Percentiles rank a stretch among this genome's conserved stretches.
Conservation (phyloP, 441 rosid species). For the Adansonia gregorii region DNA sequence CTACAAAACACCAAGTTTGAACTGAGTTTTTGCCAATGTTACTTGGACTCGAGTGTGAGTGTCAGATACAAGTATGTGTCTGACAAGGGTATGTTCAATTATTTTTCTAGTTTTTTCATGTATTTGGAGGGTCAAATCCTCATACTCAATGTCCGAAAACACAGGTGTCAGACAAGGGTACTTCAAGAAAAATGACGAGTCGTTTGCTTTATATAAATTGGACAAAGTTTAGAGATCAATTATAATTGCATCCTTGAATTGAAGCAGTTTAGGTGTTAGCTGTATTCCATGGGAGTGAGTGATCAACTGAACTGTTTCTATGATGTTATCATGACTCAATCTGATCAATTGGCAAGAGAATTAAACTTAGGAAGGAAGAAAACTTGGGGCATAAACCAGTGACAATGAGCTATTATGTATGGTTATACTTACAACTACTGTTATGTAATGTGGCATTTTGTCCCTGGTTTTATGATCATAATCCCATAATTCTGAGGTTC, state of each 20-base stretch:
- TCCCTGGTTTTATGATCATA: background rate
- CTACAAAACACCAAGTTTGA: background rate
- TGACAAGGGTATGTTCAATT: too few relatives aligned
- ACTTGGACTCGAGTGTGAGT: too few relatives aligned
- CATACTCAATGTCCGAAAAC: too few relatives aligned
- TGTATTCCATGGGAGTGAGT: background rate
- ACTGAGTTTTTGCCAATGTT: background rate
- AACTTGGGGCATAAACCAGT: background rate
- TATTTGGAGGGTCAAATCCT: too few relatives aligned
- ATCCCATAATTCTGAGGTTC: background rate
- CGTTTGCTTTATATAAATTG: background rate
- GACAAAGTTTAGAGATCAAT: background rate
- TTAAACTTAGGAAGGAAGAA: background rate
- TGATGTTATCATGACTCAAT: background rate
- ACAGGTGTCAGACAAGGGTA: too few relatives aligned
- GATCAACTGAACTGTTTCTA: background rate
- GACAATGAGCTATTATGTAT: slow-evolving; percentile 1
- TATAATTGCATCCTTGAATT: background rate
- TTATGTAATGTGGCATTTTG: background rate
- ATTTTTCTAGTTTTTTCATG: too few relatives aligned
- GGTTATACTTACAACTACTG: background rate
- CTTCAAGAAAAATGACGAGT: too few relatives aligned
- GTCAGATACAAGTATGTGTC: too few relatives aligned
- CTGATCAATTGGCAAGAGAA: background rate
- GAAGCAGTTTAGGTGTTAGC: background rate